Evolutionary conservation across 2,329 filamentous ascomycete genomes (phyloP).

Genomic region (Diplodia corticola): DNA sequence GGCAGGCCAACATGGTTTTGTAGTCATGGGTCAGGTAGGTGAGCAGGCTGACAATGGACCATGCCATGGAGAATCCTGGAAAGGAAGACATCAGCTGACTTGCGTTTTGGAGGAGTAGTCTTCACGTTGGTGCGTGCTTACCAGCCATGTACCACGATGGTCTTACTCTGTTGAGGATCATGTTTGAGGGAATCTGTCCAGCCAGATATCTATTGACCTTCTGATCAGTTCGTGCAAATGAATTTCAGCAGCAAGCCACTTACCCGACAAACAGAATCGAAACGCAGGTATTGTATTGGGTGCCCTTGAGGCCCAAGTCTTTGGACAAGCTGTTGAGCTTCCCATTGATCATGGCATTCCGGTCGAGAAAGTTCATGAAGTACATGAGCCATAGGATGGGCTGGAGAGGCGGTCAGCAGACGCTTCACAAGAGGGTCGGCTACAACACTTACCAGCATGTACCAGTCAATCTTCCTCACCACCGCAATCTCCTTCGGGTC

Average conservation of each 20-base stretch:
- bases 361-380: constrained; percentile 45
- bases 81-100: neutral
- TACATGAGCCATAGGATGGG: constrained; percentile 47
- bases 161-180: constrained; percentile 27
- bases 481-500: constrained; percentile 37
- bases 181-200: constrained; percentile 5
- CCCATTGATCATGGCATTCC: constrained; percentile 66
- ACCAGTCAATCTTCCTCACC: constrained; percentile 35
- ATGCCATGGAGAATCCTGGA: constrained; percentile 30
- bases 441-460: constrained; percentile 28
- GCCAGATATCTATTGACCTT: constrained; percentile 32
- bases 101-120: too few relatives aligned
- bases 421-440: too few relatives aligned
- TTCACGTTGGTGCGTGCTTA: neutral
- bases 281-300: constrained; percentile 45
- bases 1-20: neutral
- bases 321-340: constrained; percentile 62
- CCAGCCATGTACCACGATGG: constrained; percentile 4
- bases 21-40: constrained; percentile 8
- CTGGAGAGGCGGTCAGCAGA: constrained; percentile 2
- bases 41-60: constrained; percentile 31
- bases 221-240: constrained; percentile 54
- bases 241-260: constrained; percentile 29
- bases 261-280: constrained; percentile 60
- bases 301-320: constrained; percentile 39